Percentiles rank a stretch among this genome's conserved stretches.
Conservation (phyloP, 306 rosid species). For the Quercus wislizeni region DNA sequence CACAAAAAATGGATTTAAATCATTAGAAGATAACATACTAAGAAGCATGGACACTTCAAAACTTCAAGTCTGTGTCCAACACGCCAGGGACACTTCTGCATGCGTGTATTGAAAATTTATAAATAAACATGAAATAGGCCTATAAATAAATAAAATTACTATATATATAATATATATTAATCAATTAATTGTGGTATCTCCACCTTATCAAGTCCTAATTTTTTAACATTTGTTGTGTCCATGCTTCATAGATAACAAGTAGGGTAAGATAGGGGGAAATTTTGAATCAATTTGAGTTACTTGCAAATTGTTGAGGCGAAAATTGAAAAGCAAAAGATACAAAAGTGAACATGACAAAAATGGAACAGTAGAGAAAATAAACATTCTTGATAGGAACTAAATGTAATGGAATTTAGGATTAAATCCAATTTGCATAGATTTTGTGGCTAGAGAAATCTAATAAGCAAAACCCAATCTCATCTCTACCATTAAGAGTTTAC, state of each 20-base stretch:
- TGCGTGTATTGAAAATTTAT: too few species aligned
- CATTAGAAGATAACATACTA: background rate
- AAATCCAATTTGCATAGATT: background rate
- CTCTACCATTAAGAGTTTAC: background rate
- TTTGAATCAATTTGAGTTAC: background rate
- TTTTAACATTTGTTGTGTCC: too few species aligned
- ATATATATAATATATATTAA: too few species aligned
- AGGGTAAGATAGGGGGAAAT: background rate
- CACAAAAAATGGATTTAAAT: slow-evolving; percentile 7
- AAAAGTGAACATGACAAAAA: background rate
- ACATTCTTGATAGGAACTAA: background rate
- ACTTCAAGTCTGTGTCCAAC: too few species aligned
- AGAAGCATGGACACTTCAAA: too few species aligned
- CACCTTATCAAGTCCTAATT: too few species aligned
- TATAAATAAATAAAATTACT: too few species aligned
- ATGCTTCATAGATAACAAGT: too few species aligned
- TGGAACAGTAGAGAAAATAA: background rate
- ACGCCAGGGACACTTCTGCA: too few species aligned
- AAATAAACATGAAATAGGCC: too few species aligned
- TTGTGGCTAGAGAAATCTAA: slow-evolving; percentile 4
- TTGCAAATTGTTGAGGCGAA: background rate
- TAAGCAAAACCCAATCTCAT: background rate
- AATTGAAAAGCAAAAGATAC: background rate
- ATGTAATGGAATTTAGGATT: background rate
- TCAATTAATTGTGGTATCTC: too few species aligned